Base-by-base conservation (phyloP, 768 basidiomycete species). In the Panus rudis region DNA sequence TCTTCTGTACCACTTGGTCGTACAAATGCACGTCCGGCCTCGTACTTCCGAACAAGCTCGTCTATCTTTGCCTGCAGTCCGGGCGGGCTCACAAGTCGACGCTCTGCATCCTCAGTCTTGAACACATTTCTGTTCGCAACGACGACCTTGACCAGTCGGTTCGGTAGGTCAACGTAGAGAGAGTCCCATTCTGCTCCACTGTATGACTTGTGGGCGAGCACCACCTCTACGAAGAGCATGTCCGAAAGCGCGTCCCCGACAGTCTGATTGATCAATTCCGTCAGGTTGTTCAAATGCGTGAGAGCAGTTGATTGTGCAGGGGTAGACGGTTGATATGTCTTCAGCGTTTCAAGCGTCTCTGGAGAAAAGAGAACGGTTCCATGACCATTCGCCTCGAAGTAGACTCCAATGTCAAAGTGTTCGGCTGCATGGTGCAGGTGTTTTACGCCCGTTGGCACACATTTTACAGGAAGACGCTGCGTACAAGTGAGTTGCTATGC, bases 321-420 rank as follows among this genome's bases (percentile, higher is more conserved):
- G 2, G 89, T 89, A 30, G 79, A 75, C 2, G 94, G 84, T 51
- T 85, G 70, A 56, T 88, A 69, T 19, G 67, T 63, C 23, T 66
- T 54, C 30, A 99, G 70, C 34, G 62, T 73, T 19, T 76, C 68
- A 43, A 83, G 72, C 3, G 91, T 85, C 16, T 73, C 61, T 6
- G 73, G 76, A 11, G 96, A 97, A 68, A 99, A 98, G 43, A 98
- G 64, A 37, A 98, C 91, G 3, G 96, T 99, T 24, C 96, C 96
- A 54, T 99, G 96, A 2, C 96, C 96, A 60, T 99, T 99, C 25
- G 96, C 96, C 63, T 99, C 96, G 56, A 99, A 99, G 66, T 99
- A 99, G 34, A 99, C 90, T n/a, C 96, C 96, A 43, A 99, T 75
- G 58, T 91, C 78, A 63, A 84, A 98, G 55, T 81, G 78, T 55